Percentiles rank a stretch among this genome's conserved stretches.
phyloP scores from a whole-genome alignment of 768 basidiomycete species.

The Clathrus columnatus region DNA sequence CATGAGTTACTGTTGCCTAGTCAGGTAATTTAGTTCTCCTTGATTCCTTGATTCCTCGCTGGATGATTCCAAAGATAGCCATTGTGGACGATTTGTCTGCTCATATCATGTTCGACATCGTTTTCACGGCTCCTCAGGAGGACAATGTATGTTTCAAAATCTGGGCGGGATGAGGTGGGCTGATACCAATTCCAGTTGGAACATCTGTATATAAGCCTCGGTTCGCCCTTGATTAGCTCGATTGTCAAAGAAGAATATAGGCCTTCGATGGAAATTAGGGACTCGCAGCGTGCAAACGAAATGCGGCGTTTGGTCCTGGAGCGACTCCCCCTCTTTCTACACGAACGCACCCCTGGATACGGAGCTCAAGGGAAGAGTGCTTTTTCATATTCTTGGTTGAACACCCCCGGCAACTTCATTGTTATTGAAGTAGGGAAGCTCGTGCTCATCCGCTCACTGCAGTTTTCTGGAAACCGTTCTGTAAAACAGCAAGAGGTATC shows the following conservation, averaged over 20 bases:
- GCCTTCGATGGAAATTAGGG: slow-evolving; percentile 41
- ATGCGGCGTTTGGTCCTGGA: slow-evolving; percentile 63
- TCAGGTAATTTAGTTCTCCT: slow-evolving; percentile 18
- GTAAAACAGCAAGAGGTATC: slow-evolving; percentile 60
- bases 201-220: slow-evolving; percentile 73
- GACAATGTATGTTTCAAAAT: slow-evolving; percentile 52
- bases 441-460: slow-evolving; percentile 51
- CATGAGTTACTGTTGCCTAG: slow-evolving; percentile 65
- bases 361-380: slow-evolving; percentile 42
- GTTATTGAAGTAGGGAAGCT: slow-evolving; percentile 63
- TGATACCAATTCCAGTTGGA: slow-evolving; percentile 4
- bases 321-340: slow-evolving; percentile 81
- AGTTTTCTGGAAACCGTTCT: slow-evolving; percentile 39
- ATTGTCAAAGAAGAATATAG: slow-evolving; percentile 75
- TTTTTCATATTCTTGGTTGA: slow-evolving; percentile 61
- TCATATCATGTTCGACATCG: slow-evolving; percentile 65
- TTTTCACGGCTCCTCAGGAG: slow-evolving; percentile 82
- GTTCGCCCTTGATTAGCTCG: slow-evolving; percentile 61
- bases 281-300: slow-evolving; percentile 40
- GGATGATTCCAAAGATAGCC: slow-evolving; percentile 38
- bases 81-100: slow-evolving; percentile 83
- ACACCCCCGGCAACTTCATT: slow-evolving; percentile 51
- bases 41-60: not conserved
- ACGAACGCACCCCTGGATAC: slow-evolving; percentile 57
- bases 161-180: not conserved